phyloP scores from a whole-genome alignment of 495 filamentous ascomycete genomes.

The Talaromyces trachyspermus region DNA sequence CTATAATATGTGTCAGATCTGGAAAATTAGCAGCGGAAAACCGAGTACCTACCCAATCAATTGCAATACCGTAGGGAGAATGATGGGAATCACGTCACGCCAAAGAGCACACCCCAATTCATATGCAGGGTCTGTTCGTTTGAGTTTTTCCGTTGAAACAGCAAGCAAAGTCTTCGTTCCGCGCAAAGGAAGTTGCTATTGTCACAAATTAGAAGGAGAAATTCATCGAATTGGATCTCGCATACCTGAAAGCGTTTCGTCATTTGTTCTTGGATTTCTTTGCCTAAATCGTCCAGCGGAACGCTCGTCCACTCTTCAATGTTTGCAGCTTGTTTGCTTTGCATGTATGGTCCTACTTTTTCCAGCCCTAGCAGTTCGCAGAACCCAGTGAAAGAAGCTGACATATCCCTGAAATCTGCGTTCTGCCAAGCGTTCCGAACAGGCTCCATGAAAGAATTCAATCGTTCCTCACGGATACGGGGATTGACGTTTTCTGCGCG shows the following conservation, averaged over 20 bases:
- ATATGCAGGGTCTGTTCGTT: conserved; percentile 58
- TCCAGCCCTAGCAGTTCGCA: conserved; percentile 71
- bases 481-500: conserved; percentile 70
- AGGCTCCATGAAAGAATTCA: conserved; percentile 68
- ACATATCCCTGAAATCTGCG: conserved; percentile 53
- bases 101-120: conserved; percentile 68
- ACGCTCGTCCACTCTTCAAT: conserved; percentile 76
- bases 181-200: conserved; percentile 66
- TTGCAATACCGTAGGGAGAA: conserved; percentile 79
- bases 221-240: not conserved
- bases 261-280: conserved; percentile 67
- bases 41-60: conserved; percentile 58
- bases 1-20: conserved; percentile 36
- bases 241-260: conserved; percentile 56
- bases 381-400: conserved; percentile 72
- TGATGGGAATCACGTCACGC: conserved; percentile 71
- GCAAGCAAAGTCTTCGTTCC: conserved; percentile 84
- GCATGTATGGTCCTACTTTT: conserved; percentile 72
- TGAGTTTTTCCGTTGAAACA: conserved; percentile 82
- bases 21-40: not conserved
- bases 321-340: conserved; percentile 61
- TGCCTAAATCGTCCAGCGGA: conserved; percentile 70
- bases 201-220: conserved; percentile 8
- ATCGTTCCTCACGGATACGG: conserved; percentile 51
- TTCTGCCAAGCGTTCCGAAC: conserved; percentile 77